These are phyloP conservation scores for Umbelopsis isabellina DNA, from an alignment of 192 early-diverging fungal genomes.

Conservation along the genomic window DNA sequence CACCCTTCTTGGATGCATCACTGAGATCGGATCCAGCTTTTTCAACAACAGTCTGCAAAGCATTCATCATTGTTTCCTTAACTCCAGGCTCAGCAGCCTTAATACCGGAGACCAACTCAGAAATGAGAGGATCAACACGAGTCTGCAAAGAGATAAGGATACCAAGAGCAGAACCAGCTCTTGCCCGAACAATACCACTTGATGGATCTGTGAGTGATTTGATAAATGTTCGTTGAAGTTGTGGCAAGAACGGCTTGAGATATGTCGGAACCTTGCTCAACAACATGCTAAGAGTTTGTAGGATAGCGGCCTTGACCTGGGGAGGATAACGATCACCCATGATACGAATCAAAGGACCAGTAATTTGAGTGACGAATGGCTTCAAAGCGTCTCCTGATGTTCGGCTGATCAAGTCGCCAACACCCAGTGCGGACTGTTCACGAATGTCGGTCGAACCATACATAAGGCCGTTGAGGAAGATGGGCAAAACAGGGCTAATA, in stretches of 20 bases:
- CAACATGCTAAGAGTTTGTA: constrained; percentile 79
- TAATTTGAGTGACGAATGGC: constrained; percentile 93
- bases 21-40: constrained; percentile 62
- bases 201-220: constrained; percentile 82
- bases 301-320: constrained; percentile 91
- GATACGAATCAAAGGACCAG: constrained; percentile 97
- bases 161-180: constrained; percentile 78
- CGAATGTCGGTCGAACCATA: constrained; percentile 81
- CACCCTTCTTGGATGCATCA: constrained; percentile 58
- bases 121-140: constrained; percentile 77
- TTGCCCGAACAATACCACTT: constrained; percentile 72
- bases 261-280: constrained; percentile 84
- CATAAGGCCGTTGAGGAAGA: constrained; percentile 94
- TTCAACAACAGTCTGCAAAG: constrained; percentile 71
- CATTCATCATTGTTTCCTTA: constrained; percentile 72
- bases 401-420: constrained; percentile 74
- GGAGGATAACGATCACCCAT: constrained; percentile 93
- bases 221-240: constrained; percentile 96
- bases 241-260: constrained; percentile 96
- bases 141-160: constrained; percentile 73
- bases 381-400: constrained; percentile 79
- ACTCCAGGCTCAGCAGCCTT: constrained; percentile 62
- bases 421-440: constrained; percentile 84
- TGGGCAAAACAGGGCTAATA: constrained; percentile 85
- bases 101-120: constrained; percentile 71